Percentiles rank a stretch among this genome's conserved stretches.
Evolutionary conservation across 805 yeast species (phyloP).

Genomic region (Candida coleopterorum): DNA sequence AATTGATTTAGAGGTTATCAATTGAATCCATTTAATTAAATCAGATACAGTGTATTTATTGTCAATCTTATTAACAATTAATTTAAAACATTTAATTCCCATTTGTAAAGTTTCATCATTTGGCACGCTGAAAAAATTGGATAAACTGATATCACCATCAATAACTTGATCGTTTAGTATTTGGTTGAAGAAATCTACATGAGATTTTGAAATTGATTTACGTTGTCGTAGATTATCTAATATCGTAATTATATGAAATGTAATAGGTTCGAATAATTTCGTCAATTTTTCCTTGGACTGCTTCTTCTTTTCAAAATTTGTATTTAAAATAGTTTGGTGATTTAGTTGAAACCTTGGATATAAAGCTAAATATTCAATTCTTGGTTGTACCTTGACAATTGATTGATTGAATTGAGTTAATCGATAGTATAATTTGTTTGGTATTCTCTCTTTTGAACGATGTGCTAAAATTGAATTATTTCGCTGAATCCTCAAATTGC

Average conservation of each 20-base stretch:
- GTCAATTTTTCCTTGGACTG: slow-evolving; percentile 1
- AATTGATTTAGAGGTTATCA: slow-evolving; percentile 27
- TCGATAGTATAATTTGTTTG: slow-evolving; percentile 5
- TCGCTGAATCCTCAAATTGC: neutral
- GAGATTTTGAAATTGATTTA: neutral
- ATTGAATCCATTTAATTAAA: slow-evolving; percentile 25
- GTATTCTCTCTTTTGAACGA: slow-evolving; percentile 7
- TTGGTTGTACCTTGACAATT: slow-evolving; percentile 6
- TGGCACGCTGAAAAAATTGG: neutral
- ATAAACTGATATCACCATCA: neutral
- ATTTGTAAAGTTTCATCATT: neutral
- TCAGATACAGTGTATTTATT: slow-evolving; percentile 6
- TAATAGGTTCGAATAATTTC: slow-evolving; percentile 12
- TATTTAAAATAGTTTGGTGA: slow-evolving; percentile 1
- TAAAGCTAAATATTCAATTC: slow-evolving; percentile 4
- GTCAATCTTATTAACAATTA: neutral
- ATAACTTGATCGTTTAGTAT: neutral
- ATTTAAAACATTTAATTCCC: slow-evolving; percentile 5
- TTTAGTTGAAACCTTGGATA: neutral
- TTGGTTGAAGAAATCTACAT: neutral
- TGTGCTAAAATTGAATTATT: slow-evolving; percentile 6
- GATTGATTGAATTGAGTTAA: slow-evolving; percentile 1
- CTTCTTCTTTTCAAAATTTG: neutral
- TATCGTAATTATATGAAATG: slow-evolving; percentile 10
- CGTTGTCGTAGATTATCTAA: slow-evolving; percentile 5